A percentile compares a stretch with the other conserved stretches of the same genome.
phyloP scores from a whole-genome alignment of 306 rosid species.

The Mimosa pudica region DNA sequence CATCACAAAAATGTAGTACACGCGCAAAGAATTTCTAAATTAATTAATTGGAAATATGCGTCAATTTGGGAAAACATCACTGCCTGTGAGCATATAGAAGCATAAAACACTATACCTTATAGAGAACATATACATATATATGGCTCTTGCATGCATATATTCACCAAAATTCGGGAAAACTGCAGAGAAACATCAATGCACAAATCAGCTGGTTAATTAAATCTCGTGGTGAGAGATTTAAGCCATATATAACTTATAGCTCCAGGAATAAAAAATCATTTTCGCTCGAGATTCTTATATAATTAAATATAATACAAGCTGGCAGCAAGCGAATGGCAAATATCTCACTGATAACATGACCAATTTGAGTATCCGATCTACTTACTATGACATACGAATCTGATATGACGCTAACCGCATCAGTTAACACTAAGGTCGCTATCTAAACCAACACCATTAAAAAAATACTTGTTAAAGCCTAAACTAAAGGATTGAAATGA shows the following conservation, averaged over 20 bases:
- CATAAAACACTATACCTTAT: not conserved
- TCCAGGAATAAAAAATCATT: not conserved
- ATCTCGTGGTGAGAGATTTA: not conserved
- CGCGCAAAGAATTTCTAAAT: not conserved
- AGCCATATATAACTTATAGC: not conserved
- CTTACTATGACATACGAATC: constrained; percentile 12
- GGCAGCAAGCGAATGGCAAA: constrained; percentile 21
- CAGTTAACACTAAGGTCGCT: constrained; percentile 16
- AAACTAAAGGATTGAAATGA: constrained; percentile 46
- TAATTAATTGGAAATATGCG: not conserved
- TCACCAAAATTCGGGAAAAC: not conserved
- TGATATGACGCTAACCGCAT: constrained; percentile 25
- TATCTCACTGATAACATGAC: not conserved
- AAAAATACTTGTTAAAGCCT: constrained; percentile 1
- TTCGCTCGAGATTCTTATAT: constrained; percentile 2
- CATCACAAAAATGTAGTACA: not conserved
- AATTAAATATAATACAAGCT: too few species aligned
- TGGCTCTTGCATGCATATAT: constrained; percentile 6
- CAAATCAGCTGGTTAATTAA: not conserved
- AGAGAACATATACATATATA: not conserved
- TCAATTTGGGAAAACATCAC: not conserved
- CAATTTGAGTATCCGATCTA: not conserved
- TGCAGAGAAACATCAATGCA: not conserved
- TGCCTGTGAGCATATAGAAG: not conserved
- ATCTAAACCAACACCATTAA: not conserved